phyloP scores from a whole-genome alignment of 1,139 yeast genomes.

The Sporopachydermia cereana region DNA sequence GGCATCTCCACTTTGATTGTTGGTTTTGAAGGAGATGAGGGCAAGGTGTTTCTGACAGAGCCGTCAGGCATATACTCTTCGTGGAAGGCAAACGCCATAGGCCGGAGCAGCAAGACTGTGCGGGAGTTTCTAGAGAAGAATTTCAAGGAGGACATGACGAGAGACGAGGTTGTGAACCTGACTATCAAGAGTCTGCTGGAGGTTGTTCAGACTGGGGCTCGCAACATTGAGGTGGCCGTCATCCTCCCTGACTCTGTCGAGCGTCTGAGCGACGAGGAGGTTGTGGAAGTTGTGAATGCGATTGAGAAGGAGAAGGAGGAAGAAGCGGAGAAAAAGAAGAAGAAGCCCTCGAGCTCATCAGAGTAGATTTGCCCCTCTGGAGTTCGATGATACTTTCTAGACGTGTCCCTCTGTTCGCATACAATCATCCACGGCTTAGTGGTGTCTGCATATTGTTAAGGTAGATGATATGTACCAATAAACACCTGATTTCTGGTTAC shows the following conservation, averaged over 20 bases:
- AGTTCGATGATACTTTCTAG: too few relatives aligned
- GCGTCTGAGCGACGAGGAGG: conserved; percentile 56
- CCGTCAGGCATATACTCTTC: conserved; percentile 97
- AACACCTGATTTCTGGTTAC: too few relatives aligned
- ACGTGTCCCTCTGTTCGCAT: too few relatives aligned
- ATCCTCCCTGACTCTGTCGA: conserved; percentile 51
- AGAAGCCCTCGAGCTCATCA: conserved; percentile 36
- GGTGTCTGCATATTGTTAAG: too few relatives aligned
- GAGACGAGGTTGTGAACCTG: conserved; percentile 66
- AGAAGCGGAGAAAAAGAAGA: conserved; percentile 81
- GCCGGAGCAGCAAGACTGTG: conserved; percentile 90
- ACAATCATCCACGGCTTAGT: too few relatives aligned
- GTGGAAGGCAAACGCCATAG: conserved; percentile 99
- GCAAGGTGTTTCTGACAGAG: conserved; percentile 81
- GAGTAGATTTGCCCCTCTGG: too few relatives aligned
- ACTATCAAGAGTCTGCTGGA: conserved; percentile 82
- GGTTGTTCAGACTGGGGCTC: conserved; percentile 96
- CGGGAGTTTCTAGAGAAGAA: conserved; percentile 91
- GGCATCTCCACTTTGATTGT: conserved; percentile 93
- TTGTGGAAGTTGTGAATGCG: conserved; percentile 64
- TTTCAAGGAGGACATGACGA: conserved; percentile 60
- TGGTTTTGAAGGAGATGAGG: conserved; percentile 85
- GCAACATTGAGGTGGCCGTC: conserved; percentile 86
- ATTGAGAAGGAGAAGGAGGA: conserved; percentile 88
- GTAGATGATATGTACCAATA: too few relatives aligned